Evolutionary conservation across 768 basidiomycete genomes (phyloP).

Genomic region (Phylloporus arenicola): DNA sequence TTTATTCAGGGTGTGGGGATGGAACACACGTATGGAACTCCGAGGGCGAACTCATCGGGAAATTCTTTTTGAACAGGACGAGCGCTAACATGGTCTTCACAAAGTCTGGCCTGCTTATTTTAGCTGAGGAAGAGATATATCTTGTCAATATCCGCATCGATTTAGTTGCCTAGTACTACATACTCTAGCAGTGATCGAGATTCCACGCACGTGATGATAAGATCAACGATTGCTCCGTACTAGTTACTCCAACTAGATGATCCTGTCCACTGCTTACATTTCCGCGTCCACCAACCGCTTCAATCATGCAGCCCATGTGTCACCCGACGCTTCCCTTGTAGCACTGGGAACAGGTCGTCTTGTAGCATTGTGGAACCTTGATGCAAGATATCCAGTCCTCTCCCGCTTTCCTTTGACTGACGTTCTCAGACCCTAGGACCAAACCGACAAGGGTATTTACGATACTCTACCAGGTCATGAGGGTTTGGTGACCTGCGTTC

Average conservation of each 20-base stretch:
- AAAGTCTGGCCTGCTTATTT: constrained; percentile 35
- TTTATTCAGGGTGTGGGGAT: constrained; percentile 64
- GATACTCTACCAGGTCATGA: constrained; percentile 73
- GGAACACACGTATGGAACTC: constrained; percentile 60
- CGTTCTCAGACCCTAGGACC: constrained; percentile 35
- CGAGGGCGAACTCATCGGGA: constrained; percentile 55
- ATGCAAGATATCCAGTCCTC: constrained; percentile 32
- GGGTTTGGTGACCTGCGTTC: constrained; percentile 69
- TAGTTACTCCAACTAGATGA: constrained; percentile 5
- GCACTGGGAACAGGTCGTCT: constrained; percentile 54
- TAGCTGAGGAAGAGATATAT: constrained; percentile 37
- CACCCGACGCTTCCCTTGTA: constrained; percentile 33
- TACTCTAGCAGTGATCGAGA: not conserved
- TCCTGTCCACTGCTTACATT: constrained; percentile 35
- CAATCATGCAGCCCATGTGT: constrained; percentile 35
- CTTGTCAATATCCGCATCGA: constrained; percentile 32
- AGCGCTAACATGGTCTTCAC: constrained; percentile 39
- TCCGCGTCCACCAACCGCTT: constrained; percentile 46
- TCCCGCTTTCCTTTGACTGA: not conserved
- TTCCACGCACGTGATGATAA: constrained; percentile 17
- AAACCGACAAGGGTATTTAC: constrained; percentile 48
- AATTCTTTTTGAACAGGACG: constrained; percentile 47
- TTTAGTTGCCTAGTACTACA: not conserved
- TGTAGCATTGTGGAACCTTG: constrained; percentile 55
- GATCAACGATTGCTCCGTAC: not conserved